Evolutionary conservation across 176 grass and related monocot genomes (phyloP), one percentile per base, ranked within the genome.

Genomic region (Oryza coarctata): DNA sequence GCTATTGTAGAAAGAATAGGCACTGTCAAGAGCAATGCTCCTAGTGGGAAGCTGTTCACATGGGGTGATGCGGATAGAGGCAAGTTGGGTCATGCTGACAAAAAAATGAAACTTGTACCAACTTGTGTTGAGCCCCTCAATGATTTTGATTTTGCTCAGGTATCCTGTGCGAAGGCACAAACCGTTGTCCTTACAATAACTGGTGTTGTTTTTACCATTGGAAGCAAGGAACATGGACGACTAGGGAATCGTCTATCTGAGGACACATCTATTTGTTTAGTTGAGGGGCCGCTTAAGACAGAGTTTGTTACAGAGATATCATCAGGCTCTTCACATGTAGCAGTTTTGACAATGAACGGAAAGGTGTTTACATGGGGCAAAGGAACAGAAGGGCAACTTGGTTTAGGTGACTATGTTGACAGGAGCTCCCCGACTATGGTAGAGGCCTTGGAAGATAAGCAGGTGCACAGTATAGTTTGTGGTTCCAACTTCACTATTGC

Each of bases 301-400:
- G 93, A 99, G 83, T 99, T 88, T 90, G 87, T 99, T 18, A 93
- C 89, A 84, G 91, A 95, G 74, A 90, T 95, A 82, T 87, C 93
- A 62, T 75, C 85, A 14, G 96, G 96, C 39, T 83, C 85, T 71
- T 99, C 80, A 61, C 96, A 99, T 63, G 66, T 91, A 17, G 85
- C 87, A 7, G 89, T 92, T 80, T 83, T 99, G 73, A 92, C 93
- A 73, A 91, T 87, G 74, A 94, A 83, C 4, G 91, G 90, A 58
- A 99, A 88, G 75, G 86, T 95, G 2, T 99, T 90, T 88, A 91
- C 93, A 55, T 99, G 96, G 96, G 96, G 96, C 73, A 94, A 80
- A 86, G 91, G 96, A 55, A 61, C 82, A 35, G 89, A 91, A 76
- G 96, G 96, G 28, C 96, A 99, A 76, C 85, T 99, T 88, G 96